Percentiles rank a stretch among this genome's conserved stretches.
Conservation (phyloP, 129 eudicot genomes). For the Helichrysum umbraculigerum region DNA sequence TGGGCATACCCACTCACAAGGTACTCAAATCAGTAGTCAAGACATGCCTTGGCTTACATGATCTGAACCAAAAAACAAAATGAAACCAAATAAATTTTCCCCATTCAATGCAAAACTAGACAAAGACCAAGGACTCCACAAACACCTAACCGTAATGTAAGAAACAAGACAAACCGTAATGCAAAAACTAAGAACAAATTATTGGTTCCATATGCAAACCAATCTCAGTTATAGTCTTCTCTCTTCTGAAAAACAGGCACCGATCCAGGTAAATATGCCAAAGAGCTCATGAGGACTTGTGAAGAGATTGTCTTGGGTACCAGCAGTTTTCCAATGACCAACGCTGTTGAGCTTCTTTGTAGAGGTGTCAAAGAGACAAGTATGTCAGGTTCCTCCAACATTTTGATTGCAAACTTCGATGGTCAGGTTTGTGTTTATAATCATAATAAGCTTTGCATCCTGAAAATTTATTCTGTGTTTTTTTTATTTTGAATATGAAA, state of each 20-base stretch:
- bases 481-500: conserved; percentile 3
- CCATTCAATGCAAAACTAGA: too few species aligned
- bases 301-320: conserved; percentile 44
- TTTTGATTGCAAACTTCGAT: conserved; percentile 71
- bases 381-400: conserved; percentile 67
- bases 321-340: conserved; percentile 31
- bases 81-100: too few species aligned
- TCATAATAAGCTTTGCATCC: background rate
- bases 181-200: background rate
- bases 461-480: background rate
- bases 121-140: too few species aligned
- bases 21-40: too few species aligned
- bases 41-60: too few species aligned
- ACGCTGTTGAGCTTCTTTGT: conserved; percentile 58
- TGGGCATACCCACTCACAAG: too few species aligned
- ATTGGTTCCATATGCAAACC: conserved; percentile 10
- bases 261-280: conserved; percentile 63
- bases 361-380: conserved; percentile 54
- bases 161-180: too few species aligned
- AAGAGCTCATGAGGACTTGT: conserved; percentile 68
- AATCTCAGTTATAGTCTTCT: conserved; percentile 12
- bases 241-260: conserved; percentile 50
- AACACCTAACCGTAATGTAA: too few species aligned
- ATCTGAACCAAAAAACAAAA: too few species aligned
- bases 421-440: conserved; percentile 56